Base-by-base conservation (phyloP, 2,329 filamentous ascomycete species). In the Pseudogymnoascus sp. region DNA sequence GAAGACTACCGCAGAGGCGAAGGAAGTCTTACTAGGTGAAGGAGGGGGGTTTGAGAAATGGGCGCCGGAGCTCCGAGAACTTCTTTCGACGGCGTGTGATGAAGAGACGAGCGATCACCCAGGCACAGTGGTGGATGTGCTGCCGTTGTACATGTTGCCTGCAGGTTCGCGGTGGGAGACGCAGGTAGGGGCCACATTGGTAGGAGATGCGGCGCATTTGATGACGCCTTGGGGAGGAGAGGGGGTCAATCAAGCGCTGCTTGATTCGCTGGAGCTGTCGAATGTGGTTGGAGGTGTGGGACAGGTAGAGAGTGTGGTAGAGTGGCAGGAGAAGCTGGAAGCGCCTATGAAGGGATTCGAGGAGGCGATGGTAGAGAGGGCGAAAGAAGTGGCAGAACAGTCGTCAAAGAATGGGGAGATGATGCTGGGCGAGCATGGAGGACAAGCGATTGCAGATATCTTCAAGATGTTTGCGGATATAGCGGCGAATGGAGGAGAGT, bases 151-250 rank as follows among this genome's bases (percentile, higher is more conserved):
- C 38, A 62, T 63, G 61, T 35, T 69, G 14, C 66, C 67, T 2
- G 33, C 63, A 8, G 67, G 65, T 7, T 33, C 62, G n/a, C 64
- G 28, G 1, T 70, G 69, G 68, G n/a, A 61, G 9, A 63, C 67
- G 18, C 60, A 21, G 21, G 31, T 23, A 1, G 78, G 78, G 1
- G 69, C 79, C 4, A 80, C 81, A 1, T 70, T 83, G 16, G 70
- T 81, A 6, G 81, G 81, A 1, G 79, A 82, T 67, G 76, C 79
- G 4, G 80, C 80, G 1, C 80, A 82, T 68, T 66, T 81, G 7
- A 78, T 79, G 73, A 75, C 77, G 2, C 77, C 77, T 0, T 79
- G 75, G 63, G 75, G 74, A 1, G 80, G 80, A 4, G 78, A 79
- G 43, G 80, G 69, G 16, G 71, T 71, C 1, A 78, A 74, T 55